A percentile compares a stretch with the other conserved stretches of the same genome.
Evolutionary conservation across 129 eudicot genomes (phyloP).

Genomic region (Deinandra increscens): DNA sequence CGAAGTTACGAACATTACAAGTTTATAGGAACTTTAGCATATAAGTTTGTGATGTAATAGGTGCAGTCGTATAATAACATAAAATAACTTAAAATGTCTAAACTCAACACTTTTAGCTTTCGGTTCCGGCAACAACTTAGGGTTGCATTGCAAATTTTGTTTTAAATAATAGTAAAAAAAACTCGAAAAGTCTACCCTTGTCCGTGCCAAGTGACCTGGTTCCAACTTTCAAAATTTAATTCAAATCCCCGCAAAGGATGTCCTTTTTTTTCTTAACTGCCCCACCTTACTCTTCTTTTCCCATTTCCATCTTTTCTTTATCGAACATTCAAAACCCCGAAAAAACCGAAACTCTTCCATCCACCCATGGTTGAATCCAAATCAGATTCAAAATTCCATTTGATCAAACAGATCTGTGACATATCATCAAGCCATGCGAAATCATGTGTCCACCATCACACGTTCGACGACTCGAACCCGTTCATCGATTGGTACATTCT

Average conservation of each 20-base stretch:
- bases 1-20: too few relatives aligned
- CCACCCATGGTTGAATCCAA: constrained; percentile 16
- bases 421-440: constrained; percentile 39
- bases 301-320: neutral
- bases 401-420: constrained; percentile 53
- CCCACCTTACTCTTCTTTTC: constrained; percentile 9
- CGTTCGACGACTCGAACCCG: constrained; percentile 22
- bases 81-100: too few relatives aligned
- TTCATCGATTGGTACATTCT: constrained; percentile 78
- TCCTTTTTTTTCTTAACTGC: constrained; percentile 25
- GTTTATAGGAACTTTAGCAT: too few relatives aligned
- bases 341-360: constrained; percentile 12
- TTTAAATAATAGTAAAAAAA: too few relatives aligned
- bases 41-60: too few relatives aligned
- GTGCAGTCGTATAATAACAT: too few relatives aligned
- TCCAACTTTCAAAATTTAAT: constrained; percentile 12
- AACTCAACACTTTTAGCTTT: too few relatives aligned
- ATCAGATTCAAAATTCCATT: constrained; percentile 42
- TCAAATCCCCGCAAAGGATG: constrained; percentile 27
- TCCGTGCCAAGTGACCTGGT: neutral
- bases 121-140: too few relatives aligned
- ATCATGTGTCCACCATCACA: constrained; percentile 32
- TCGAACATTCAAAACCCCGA: constrained; percentile 6
- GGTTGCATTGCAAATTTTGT: too few relatives aligned
- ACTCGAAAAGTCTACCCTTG: neutral